Conservation (phyloP, 2,329 filamentous ascomycete species). For the Cladophialophora bantiana region DNA sequence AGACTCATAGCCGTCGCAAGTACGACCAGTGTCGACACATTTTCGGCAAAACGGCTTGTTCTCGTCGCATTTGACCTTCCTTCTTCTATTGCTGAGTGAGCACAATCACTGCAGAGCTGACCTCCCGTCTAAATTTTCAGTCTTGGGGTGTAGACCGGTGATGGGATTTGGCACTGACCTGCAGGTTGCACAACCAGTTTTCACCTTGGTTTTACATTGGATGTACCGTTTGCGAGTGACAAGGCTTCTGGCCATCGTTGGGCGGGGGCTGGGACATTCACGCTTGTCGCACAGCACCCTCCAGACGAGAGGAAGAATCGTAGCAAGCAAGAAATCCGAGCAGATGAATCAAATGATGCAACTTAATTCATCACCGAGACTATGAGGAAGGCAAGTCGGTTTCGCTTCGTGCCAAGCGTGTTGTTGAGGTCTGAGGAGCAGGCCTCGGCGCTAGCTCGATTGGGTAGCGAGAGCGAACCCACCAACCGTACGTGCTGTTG, state of each 20-base stretch:
- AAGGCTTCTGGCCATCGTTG: conserved; percentile 39
- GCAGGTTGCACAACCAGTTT: conserved; percentile 55
- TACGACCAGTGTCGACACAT: conserved; percentile 51
- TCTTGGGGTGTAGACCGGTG: conserved; percentile 28
- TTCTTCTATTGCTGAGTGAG: conserved; percentile 43
- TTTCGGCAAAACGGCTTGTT: conserved; percentile 47
- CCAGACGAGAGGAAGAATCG: conserved; percentile 7
- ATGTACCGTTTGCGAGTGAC: conserved; percentile 43
- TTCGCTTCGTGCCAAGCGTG: too few relatives aligned
- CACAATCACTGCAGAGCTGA: conserved; percentile 26
- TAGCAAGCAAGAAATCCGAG: conserved; percentile 37
- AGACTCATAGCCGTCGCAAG: conserved; percentile 54
- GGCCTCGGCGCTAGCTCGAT: conserved; percentile 1
- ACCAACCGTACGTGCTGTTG: not conserved
- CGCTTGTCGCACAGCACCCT: not conserved
- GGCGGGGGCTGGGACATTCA: not conserved
- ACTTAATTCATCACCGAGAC: not conserved
- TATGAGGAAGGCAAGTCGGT: not conserved
- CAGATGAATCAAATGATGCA: conserved; percentile 41
- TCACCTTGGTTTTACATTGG: conserved; percentile 48
- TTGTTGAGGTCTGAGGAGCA: not conserved
- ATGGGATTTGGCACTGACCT: conserved; percentile 47
- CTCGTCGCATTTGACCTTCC: conserved; percentile 52
- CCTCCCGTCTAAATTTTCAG: conserved; percentile 8
- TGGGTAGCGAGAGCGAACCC: conserved; percentile 8